Base-by-base conservation (phyloP, 1,284 basidiomycete species). In the Xerocomus nothofagi region DNA sequence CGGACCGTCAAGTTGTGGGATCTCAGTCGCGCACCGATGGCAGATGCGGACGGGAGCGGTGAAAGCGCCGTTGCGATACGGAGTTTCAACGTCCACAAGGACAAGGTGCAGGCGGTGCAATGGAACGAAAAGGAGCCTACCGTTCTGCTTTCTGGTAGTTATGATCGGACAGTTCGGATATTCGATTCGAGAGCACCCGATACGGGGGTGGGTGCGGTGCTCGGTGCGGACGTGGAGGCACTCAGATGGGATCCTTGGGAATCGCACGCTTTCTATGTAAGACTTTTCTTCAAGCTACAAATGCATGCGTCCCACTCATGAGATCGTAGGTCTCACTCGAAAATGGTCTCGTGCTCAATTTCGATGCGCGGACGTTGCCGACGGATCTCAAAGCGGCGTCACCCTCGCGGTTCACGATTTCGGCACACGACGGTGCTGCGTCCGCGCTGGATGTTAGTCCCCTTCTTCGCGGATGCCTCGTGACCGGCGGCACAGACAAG, bases 1-100 rank as follows among this genome's bases (percentile, higher is more conserved):
- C 80, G 83, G 46, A 99, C 97, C 0, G 91, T 99, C 54, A 99
- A 99, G 72, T 73, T 99, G 18, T 99, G 96, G 97, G 97, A 99
- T 73, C 76, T 99, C 49, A 88, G 81, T 36, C 79, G 91, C 26
- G 82, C 85, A 53, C 80, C 82, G 10, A 76, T 74, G 8, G 71
- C 71, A 45, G 76, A 72, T 38, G 73, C 71, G 6, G 72, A 74
- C 39, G 75, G 73, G 17, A 62, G 58, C 6, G 80, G 76, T 6
- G 73, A 73, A 9, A 72, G 59, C 23, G 65, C 54, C 0, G 57
- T 69, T 20, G 78, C 78, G 58, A 81, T 98, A 63, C 78, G 93
- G 48, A 93, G 88, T 57, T 99, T 97, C 70, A 82, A 78, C 44
- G 74, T 94, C 30, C 97, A 99, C 72, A 88, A 84, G 61, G 95